Evolutionary conservation across 164 flowering plant species (phyloP), one percentile per base, ranked within the genome.

Genomic region (Stephania yunnanensis): DNA sequence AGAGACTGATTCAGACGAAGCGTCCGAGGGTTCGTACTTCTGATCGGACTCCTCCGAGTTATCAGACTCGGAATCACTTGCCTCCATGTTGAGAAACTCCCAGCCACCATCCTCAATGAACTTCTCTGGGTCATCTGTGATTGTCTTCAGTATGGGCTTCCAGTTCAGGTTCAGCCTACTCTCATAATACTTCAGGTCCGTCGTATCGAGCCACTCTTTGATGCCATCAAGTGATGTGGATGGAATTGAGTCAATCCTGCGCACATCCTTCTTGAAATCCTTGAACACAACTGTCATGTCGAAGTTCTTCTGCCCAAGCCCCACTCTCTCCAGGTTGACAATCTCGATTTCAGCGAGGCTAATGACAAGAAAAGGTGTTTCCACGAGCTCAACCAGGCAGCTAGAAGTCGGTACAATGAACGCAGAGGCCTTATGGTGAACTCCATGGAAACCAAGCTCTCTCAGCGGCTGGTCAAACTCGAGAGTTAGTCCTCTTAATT

Each of bases 391-490:
- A 52, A 93, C 98, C 70, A 92, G 80, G 82, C 98, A 91, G 82
- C 85, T 87, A 11, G 97, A 89, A 25, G 94, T 87, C 30, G 94
- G 98, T 70, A 90, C 88, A 53, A 92, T 89, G 76, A 93, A 93
- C 17, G 89, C 89, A 0, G 95, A 87, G 0, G 92, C 79, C 73
- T 92, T 93, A 77, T 89, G 73, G 20, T 96, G 98, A 0, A 90
- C 96, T 10, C 96, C 95, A 79, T 88, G 96, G 83, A 93, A 91
- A 5, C 97, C 95, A 52, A 93, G 92, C 82, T 91, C 97, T 76
- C 95, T 86, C 68, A 90, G 46, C 10, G 98, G 97, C 82, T 89
- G 95, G 69, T 93, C 97, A 81, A 93, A 93, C 87, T 93, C 95
- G 71, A 91, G 90, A 68, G 87, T 92, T 3, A 89, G 81, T 6